phyloP scores from a whole-genome alignment of 2,329 filamentous ascomycete genomes.

The Fusarium sp. region DNA sequence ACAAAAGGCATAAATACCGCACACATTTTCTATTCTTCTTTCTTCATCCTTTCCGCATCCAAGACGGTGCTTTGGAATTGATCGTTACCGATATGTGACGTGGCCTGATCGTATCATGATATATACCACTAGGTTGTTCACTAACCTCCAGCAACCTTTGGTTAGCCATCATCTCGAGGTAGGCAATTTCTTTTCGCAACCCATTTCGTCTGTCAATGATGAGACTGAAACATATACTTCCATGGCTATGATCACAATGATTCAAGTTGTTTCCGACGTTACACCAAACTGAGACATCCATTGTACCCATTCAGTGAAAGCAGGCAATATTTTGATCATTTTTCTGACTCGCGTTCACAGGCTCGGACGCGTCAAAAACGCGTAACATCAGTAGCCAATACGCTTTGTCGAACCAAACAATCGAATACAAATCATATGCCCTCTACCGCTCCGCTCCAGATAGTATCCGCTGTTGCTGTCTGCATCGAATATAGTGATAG shows the following conservation, averaged over 20 bases:
- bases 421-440: not conserved
- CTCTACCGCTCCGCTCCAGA: fast-evolving
- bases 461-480: no score
- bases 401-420: not conserved
- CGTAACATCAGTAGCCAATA: fast-evolving
- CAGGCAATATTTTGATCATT: fast-evolving
- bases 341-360: not conserved
- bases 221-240: conserved; percentile 27
- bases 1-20: conserved; percentile 7
- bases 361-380: not conserved
- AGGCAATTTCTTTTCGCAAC: not conserved
- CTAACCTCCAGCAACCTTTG: not conserved
- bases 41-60: not conserved
- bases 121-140: not conserved
- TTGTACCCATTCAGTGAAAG: fast-evolving
- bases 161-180: not conserved
- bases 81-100: not conserved
- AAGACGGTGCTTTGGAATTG: fast-evolving
- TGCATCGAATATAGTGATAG: no score
- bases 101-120: not conserved
- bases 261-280: conserved; percentile 21
- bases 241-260: conserved; percentile 24
- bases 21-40: fast-evolving
- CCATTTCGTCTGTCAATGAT: not conserved
- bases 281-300: conserved; percentile 2